phyloP scores from a whole-genome alignment of 2,329 filamentous ascomycete species.

The Fusarium palustre region DNA sequence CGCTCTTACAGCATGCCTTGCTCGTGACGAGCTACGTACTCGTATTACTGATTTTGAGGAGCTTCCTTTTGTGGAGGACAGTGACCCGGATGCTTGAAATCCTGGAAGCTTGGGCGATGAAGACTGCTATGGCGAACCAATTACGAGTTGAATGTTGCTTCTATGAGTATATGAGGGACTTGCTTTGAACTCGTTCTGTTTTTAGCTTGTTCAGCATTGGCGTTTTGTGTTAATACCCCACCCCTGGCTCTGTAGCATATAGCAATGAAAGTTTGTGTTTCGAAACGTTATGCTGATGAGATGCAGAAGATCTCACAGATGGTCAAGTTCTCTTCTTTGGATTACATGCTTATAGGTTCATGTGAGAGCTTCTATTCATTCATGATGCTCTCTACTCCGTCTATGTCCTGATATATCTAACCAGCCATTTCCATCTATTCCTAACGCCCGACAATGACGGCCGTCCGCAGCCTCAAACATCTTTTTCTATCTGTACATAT shows the following conservation, averaged over 20 bases:
- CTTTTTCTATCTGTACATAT: conserved; percentile 47
- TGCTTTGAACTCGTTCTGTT: conserved; percentile 9
- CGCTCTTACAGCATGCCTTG: conserved; percentile 55
- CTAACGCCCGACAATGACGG: conserved; percentile 49
- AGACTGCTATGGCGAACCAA: neutral
- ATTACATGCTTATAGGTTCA: conserved; percentile 13
- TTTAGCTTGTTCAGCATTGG: conserved; percentile 7
- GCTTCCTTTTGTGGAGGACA: conserved; percentile 47
- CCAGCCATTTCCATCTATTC: conserved; percentile 45
- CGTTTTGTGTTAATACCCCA: conserved; percentile 15
- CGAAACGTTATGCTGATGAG: neutral
- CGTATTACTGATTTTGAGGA: conserved; percentile 53
- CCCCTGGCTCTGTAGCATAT: neutral
- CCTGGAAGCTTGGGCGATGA: neutral
- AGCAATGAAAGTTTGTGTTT: conserved; percentile 5
- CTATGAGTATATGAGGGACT: neutral
- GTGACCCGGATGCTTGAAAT: conserved; percentile 55
- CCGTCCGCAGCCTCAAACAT: conserved; percentile 34
- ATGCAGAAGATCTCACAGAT: neutral
- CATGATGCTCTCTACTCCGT: conserved; percentile 47
- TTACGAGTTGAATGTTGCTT: neutral
- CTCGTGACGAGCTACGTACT: conserved; percentile 55
- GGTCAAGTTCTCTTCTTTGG: neutral
- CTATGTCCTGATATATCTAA: conserved; percentile 41
- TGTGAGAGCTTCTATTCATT: conserved; percentile 43